phyloP scores from a whole-genome alignment of 371 early-diverging fungal genomes.

The Lichtheimia ramosa region DNA sequence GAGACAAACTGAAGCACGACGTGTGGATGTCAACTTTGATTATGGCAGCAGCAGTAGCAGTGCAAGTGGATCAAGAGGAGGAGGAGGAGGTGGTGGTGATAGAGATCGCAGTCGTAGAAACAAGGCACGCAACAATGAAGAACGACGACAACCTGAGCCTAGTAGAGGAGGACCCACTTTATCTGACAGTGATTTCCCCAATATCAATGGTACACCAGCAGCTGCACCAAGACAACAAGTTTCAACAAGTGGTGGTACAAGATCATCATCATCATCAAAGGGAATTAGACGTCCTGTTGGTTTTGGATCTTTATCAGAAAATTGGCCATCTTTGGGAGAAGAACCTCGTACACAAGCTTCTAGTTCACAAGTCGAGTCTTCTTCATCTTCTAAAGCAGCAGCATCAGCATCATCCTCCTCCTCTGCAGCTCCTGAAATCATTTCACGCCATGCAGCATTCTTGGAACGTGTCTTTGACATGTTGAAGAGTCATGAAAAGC shows the following conservation, averaged over 20 bases:
- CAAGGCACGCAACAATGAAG: slow-evolving; percentile 6
- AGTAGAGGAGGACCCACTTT: background rate
- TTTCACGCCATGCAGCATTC: slow-evolving; percentile 40
- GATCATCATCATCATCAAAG: slow-evolving; percentile 10
- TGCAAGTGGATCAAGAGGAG: slow-evolving; percentile 12
- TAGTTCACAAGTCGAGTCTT: slow-evolving; percentile 1
- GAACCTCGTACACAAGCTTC: slow-evolving; percentile 1
- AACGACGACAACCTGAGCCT: slow-evolving; percentile 8
- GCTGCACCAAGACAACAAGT: slow-evolving; percentile 13
- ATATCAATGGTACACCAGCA: slow-evolving; percentile 18
- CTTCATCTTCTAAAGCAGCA: background rate
- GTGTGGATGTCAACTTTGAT: slow-evolving; percentile 59
- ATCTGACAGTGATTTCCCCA: slow-evolving; percentile 29
- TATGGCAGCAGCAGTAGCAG: slow-evolving; percentile 42
- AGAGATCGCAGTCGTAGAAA: slow-evolving; percentile 14
- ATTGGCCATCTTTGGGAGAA: slow-evolving; percentile 24
- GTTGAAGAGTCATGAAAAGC: slow-evolving; percentile 44
- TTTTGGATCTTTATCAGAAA: slow-evolving; percentile 27
- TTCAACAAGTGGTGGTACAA: slow-evolving; percentile 9
- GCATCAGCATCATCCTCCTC: background rate
- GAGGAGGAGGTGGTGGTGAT: slow-evolving; percentile 13
- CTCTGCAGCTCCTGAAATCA: slow-evolving; percentile 6
- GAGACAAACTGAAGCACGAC: slow-evolving; percentile 42
- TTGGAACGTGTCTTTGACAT: slow-evolving; percentile 48
- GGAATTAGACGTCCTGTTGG: slow-evolving; percentile 28